phyloP scores from a whole-genome alignment of 1,284 basidiomycete genomes.

The Trichosporon sp. region DNA sequence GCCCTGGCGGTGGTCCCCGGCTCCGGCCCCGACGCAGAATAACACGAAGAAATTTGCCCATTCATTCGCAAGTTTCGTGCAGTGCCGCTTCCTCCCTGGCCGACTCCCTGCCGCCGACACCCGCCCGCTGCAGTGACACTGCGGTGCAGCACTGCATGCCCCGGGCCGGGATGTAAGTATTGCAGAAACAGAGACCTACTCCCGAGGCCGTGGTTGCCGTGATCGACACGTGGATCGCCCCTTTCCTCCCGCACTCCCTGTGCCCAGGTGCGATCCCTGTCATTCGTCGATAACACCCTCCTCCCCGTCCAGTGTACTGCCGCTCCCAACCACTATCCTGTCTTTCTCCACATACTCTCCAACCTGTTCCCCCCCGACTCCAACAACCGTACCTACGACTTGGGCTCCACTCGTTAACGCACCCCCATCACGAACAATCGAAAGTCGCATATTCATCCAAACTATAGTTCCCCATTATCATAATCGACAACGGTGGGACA shows the following conservation, averaged over 20 bases:
- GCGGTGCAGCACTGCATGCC: neutral
- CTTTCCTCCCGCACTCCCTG: neutral
- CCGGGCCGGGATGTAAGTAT: neutral
- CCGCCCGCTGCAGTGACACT: too few species aligned
- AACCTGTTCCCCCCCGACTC: too few species aligned
- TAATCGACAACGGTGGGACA: neutral
- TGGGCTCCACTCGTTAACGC: neutral
- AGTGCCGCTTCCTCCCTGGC: too few species aligned
- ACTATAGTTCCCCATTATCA: neutral
- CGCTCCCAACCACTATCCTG: neutral
- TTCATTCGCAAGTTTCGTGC: neutral
- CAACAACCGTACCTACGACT: too few species aligned
- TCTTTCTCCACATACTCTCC: neutral
- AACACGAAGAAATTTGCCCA: neutral
- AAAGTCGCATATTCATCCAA: neutral
- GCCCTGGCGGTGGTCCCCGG: too few species aligned
- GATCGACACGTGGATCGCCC: constrained; percentile 20
- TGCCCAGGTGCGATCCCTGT: too few species aligned
- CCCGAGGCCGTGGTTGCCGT: constrained; percentile 5
- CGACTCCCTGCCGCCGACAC: too few species aligned
- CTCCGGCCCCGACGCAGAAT: neutral
- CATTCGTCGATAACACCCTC: constrained; percentile 1
- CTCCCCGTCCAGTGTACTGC: neutral
- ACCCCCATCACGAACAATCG: neutral
- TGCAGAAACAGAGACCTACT: too few species aligned